Evolutionary conservation across 176 grass and related monocot genomes (phyloP), one percentile per base, ranked within the genome.

Genomic region (Aegilops sharonensis): DNA sequence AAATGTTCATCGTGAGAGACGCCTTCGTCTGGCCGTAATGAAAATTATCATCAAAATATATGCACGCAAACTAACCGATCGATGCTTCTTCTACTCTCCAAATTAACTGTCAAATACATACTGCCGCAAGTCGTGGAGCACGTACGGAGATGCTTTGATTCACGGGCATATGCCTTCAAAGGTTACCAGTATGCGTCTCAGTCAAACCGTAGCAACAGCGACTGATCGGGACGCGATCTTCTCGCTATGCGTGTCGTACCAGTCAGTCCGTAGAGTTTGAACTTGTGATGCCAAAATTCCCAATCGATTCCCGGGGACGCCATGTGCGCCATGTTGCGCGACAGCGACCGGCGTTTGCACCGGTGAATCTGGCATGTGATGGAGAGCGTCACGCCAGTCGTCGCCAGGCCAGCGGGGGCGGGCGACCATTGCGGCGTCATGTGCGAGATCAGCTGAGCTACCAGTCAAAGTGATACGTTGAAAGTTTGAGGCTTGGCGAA

Each of bases 401-500:
- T 21, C 10, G 6, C 5, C 8, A 10, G 32, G 68, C 35, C 4
- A 70, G 67, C 67, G 11, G 11, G 68, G 36, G 17, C 15, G 10
- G 12, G 10, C 37, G 65, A 50, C 80, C 0, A 9, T 6, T 1
- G 15, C 1, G 14, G 4, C 88, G 83, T 85, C 88, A 77, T 4
- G 45, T 50, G 0, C 82, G 78, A 77, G 48, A 1, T 77, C 71
- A 81, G 20, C 60, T 1, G 13, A 31, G 23, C 40, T 11, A 47
- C 36, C n/a, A 0, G 78, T 78, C 83, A 50, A 62, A 9, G 72
- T 78, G 84, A 90, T 86, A 90, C 72, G 88, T 86, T 86, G 84
- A 90, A 77, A 40, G 1, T 3, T 3, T 29, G 63, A 63, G 71
- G 25, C 27, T 57, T 12, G 0, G 21, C 59, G 6, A 21, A 81